Conservation (phyloP, 2,329 filamentous ascomycete species). For the Coccinonectria pachysandricola region DNA sequence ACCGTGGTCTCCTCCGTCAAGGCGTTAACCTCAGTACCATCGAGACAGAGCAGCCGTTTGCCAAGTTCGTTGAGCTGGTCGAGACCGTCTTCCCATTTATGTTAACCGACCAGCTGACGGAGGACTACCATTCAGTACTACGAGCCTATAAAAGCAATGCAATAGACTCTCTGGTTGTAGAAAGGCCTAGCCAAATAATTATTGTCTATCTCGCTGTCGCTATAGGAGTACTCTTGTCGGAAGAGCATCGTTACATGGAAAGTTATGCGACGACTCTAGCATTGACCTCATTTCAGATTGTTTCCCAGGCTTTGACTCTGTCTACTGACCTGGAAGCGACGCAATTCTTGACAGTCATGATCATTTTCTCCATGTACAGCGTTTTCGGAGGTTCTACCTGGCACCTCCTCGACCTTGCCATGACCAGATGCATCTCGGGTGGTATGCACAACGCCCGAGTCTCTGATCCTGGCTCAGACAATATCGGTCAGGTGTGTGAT, state of each 20-base stretch:
- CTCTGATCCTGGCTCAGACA: background rate
- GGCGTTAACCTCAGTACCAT: slow-evolving; percentile 2
- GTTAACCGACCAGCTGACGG: background rate
- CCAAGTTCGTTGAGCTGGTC: slow-evolving; percentile 1
- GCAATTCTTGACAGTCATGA: slow-evolving; percentile 3
- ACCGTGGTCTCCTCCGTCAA: slow-evolving; percentile 4
- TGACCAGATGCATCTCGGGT: slow-evolving; percentile 3
- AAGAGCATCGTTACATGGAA: slow-evolving; percentile 4
- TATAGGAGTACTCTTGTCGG: slow-evolving; percentile 3
- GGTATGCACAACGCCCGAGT: slow-evolving; percentile 4
- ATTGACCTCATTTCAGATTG: slow-evolving; percentile 3
- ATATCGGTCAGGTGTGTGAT: slow-evolving; percentile 1
- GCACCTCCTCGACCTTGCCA: slow-evolving; percentile 6
- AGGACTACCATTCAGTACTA: background rate
- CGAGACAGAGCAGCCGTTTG: slow-evolving; percentile 4
- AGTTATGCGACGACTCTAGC: slow-evolving; percentile 5
- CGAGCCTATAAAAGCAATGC: background rate
- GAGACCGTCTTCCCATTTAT: slow-evolving; percentile 3
- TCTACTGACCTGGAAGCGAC: slow-evolving; percentile 2
- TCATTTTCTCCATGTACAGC: slow-evolving; percentile 4
- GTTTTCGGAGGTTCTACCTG: slow-evolving; percentile 6
- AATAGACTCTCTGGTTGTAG: slow-evolving; percentile 1
- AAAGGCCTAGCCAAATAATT: slow-evolving; percentile 2
- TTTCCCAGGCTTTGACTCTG: slow-evolving; percentile 1
- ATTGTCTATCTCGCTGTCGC: slow-evolving; percentile 4